Base-by-base conservation (phyloP, 2,329 filamentous ascomycete genomes). In the Fusarium denticulatum region DNA sequence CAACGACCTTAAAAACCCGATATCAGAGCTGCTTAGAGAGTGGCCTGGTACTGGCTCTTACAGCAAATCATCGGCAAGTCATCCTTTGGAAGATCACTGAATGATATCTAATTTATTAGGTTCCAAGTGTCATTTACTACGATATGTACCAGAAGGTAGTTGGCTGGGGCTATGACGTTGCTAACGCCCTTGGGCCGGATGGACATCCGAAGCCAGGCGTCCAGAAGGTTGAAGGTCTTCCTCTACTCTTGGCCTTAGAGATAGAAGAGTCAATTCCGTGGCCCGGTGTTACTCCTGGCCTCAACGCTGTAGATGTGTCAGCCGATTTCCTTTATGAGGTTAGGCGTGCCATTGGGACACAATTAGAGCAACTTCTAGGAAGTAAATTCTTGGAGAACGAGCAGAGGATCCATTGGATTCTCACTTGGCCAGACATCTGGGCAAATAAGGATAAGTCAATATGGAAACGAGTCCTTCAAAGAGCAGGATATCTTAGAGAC, bases 361-460 rank as follows among this genome's bases (percentile, higher is more conserved):
- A 47, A n/a, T n/a, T 47, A 6, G 3, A 32, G 28, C 46, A 18
- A 3, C 11, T 11, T 3, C 1, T 50, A 24, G 47, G 47, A 24
- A 11, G 1, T 1, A 34, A 24, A 10, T 50, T 50, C 22, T 32
- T 7, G 15, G 16, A 50, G 7, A 24, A 50, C 16, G 47, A 50
- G 47, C 15, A 32, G 22, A 34, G 4, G 4, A 50, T 50, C 6
- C 47, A 34, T 50, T 50, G 47, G 47, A 24, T 32, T 50, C 0
- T 50, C 4, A 50, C 47, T 2, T 18, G 1, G 4, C 5, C 22
- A 10, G 22, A 20, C 2, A 5, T 34, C 6, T 50, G 47, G 47
- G 22, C 7, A 24, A 3, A 14, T 20, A 50, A 7, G 4, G 8
- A 50, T 1, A 32, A 24, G 20, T 2, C 5, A 0, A 2, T 24